Base-by-base conservation (phyloP, 306 rosid genomes). In the Hylodesmum podocarpum region DNA sequence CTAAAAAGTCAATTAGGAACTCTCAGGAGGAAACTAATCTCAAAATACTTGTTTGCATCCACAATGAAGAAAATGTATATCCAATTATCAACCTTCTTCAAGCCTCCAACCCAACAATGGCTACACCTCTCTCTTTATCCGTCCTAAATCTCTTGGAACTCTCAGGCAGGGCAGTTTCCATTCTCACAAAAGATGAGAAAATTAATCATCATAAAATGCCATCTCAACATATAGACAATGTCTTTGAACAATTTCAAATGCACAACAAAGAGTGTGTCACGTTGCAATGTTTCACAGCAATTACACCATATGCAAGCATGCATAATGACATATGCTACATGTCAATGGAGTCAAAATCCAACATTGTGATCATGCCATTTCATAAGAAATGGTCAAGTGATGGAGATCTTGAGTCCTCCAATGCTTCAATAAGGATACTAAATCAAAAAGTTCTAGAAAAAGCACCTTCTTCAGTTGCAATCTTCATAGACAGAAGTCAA, bases 11-110 rank as follows among this genome's bases (percentile, higher is more conserved):
- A 34, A 6, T 80, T 2, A 57, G 4, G 25, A 71, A 36, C 10
- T 59, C 76, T 5, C 24, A 36, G 15, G 37, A 37, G 1, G 72
- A 74, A 6, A 8, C 28, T 34, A 71, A 74, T 24, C 64, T 74
- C 31, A 80, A 27, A 47, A 8, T 80, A 57, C 84, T 80, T 44
- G 80, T 75, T 0, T 74, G 80, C 1, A 14, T 80, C 44, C 76
- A 80, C 25, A 47, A 46, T 25, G 84, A 80, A 58, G 84, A 74
- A 46, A 57, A 80, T 57, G 84, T 74, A 1, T 68, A 74, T 67
- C 80, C 84, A 66, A 16, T 74, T 6, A 74, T 74, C 18, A 67
- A 80, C 49, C 76, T 80, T 74, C 80, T 80, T 14, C 80, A 80
- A 57, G 66, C 50, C 40, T 24, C 84, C 0, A 80, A 80, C 10